phyloP scores from a whole-genome alignment of 2,329 filamentous ascomycete genomes.

The Pseudocercospora crystallina region DNA sequence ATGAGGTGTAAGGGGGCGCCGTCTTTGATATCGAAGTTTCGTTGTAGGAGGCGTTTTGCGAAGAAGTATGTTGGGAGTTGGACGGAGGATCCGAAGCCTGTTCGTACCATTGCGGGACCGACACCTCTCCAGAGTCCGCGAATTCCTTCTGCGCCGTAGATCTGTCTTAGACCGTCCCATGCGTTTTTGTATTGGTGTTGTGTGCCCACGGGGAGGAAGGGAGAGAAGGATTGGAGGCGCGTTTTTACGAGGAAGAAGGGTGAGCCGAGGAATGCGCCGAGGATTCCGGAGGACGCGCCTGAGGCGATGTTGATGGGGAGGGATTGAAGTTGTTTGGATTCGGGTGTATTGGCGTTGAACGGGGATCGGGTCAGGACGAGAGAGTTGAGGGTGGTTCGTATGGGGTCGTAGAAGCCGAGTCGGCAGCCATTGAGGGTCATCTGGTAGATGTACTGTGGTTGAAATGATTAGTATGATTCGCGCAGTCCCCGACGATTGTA shows the following conservation, averaged over 20 bases:
- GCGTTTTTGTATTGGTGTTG: slow-evolving; percentile 91
- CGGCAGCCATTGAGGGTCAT: slow-evolving; percentile 94
- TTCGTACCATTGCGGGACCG: slow-evolving; percentile 89
- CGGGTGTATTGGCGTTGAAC: slow-evolving; percentile 53
- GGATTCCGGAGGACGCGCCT: slow-evolving; percentile 81
- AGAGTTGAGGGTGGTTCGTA: slow-evolving; percentile 62
- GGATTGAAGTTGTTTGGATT: slow-evolving; percentile 61
- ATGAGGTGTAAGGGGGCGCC: slow-evolving; percentile 84
- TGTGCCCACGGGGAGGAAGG: slow-evolving; percentile 91
- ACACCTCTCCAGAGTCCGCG: slow-evolving; percentile 86
- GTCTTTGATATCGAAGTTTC: slow-evolving; percentile 84
- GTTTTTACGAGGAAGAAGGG: slow-evolving; percentile 99
- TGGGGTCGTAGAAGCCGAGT: slow-evolving; percentile 94
- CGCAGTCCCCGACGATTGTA: neutral
- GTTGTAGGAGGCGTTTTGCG: slow-evolving; percentile 80
- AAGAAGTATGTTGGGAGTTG: slow-evolving; percentile 98
- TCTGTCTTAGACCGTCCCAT: slow-evolving; percentile 75
- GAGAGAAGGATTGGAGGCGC: slow-evolving; percentile 87
- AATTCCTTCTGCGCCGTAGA: slow-evolving; percentile 75
- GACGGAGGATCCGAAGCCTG: slow-evolving; percentile 91
- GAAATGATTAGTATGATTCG: neutral
- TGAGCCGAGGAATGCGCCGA: slow-evolving; percentile 88
- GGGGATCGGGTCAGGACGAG: slow-evolving; percentile 62
- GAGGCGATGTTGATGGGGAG: slow-evolving; percentile 91
- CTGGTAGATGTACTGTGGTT: slow-evolving; percentile 79